Base-by-base conservation (phyloP, 768 basidiomycete genomes). In the Tylopilus sp. region DNA sequence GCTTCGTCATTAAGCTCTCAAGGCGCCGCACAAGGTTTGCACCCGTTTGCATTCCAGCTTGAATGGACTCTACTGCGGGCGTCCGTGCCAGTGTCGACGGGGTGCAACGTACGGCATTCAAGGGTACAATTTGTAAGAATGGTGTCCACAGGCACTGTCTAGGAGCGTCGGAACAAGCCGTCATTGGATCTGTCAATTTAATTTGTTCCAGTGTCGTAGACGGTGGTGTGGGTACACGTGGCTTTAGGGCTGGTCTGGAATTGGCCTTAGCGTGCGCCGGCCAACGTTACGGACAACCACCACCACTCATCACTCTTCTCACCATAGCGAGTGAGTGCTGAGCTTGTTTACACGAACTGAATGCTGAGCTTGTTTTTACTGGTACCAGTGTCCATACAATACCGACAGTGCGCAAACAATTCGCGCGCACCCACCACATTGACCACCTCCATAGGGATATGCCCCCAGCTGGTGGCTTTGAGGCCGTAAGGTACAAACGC, bases 391-490 rank as follows among this genome's bases (percentile, higher is more conserved):
- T 66, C 63, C 30, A 54, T 63, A 53, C 56, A 53, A 25, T 67
- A 65, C 59, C 55, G 56, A 59, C 70, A 69, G 66, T 70, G 52
- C 29, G 64, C 64, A 11, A 36, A 34, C 34, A 40, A 53, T 60
- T 36, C 58, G 55, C 28, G n/a, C 45, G 42, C 14, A 46, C 51
- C 38, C 55, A 21, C 38, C 47, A 30, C 30, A 45, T 33, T 59
- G 45, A 61, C 53, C 40, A 33, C 58, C 53, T 53, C 61, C 51
- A 53, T 73, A 97, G 95, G 74, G 96, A 99, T 67, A 88, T 99
- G 85, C 96, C 96, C 63, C 96, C 96, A 37, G 62, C 84, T 41
- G 94, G 93, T 56, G 96, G 96, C 3, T 99, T 96, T 73, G 93
- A 91, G 67, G 74, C 87, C 26, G 74, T 99, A 74, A 87, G 87